Conservation (phyloP, 495 filamentous ascomycete genomes). For the Lophiostoma macrostomum region DNA sequence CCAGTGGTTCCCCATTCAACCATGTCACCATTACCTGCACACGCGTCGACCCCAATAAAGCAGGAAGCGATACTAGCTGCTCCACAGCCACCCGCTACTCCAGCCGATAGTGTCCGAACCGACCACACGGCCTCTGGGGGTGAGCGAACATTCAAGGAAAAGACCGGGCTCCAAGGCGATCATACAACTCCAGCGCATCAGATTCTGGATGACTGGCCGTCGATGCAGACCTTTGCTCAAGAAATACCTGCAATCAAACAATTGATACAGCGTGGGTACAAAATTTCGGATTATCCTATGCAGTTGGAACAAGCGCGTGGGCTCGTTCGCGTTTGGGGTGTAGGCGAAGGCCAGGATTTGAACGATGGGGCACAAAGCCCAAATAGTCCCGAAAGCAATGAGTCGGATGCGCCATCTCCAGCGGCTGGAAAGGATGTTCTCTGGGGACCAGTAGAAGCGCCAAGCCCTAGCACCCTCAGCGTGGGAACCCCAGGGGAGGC, state of each 20-base stretch:
- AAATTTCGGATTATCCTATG: slow-evolving; percentile 65
- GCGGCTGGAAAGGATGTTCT: slow-evolving; percentile 19
- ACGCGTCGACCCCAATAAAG: slow-evolving; percentile 17
- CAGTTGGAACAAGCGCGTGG: slow-evolving; percentile 59
- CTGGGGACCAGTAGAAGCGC: slow-evolving; percentile 20
- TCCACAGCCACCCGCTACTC: slow-evolving; percentile 16
- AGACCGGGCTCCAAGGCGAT: slow-evolving; percentile 67
- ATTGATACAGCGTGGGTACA: slow-evolving; percentile 29
- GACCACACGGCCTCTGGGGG: slow-evolving; percentile 8
- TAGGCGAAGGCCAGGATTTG: slow-evolving; percentile 24
- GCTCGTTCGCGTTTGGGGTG: slow-evolving; percentile 27
- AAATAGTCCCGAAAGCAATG: slow-evolving; percentile 22
- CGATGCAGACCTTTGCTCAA: slow-evolving; percentile 12
- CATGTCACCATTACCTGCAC: slow-evolving; percentile 11
- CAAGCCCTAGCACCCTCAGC: slow-evolving; percentile 15
- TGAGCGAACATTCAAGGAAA: slow-evolving; percentile 44
- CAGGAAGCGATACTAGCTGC: slow-evolving; percentile 4
- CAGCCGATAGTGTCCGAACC: slow-evolving; percentile 17
- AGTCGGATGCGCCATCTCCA: slow-evolving; percentile 14
- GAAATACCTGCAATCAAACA: slow-evolving; percentile 5
- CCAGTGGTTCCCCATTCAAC: slow-evolving; percentile 5
- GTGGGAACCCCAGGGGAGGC: slow-evolving; percentile 1
- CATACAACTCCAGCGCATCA: slow-evolving; percentile 81
- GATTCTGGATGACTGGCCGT: slow-evolving; percentile 42
- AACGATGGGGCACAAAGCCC: slow-evolving; percentile 19